These are phyloP conservation scores for Canavalia ensiformis DNA, from an alignment of 306 rosid genomes.

Conservation along the genomic window DNA sequence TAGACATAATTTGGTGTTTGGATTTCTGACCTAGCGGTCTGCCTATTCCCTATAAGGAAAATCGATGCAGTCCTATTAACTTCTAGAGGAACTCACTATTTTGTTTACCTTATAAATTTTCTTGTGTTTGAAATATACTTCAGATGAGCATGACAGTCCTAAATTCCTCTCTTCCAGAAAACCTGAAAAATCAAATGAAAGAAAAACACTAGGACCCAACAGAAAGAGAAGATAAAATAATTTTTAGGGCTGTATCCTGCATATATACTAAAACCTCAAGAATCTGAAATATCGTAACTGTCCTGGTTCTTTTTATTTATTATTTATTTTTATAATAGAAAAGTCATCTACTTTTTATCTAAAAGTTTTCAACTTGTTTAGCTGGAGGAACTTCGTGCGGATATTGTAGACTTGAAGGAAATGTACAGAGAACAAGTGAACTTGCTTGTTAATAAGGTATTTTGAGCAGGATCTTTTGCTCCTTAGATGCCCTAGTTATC, in stretches of 20 bases:
- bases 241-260: not conserved
- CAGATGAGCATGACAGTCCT: slow-evolving; percentile 12
- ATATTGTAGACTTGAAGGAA: slow-evolving; percentile 97
- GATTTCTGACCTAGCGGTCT: slow-evolving; percentile 22
- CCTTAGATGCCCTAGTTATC: slow-evolving; percentile 15
- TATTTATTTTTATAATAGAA: slow-evolving; percentile 11
- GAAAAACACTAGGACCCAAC: slow-evolving; percentile 33
- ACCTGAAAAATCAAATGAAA: slow-evolving; percentile 43
- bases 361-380: slow-evolving; percentile 56
- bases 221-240: slow-evolving; percentile 28
- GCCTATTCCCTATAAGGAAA: slow-evolving; percentile 15
- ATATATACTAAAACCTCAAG: slow-evolving; percentile 16
- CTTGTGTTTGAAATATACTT: slow-evolving; percentile 27
- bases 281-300: slow-evolving; percentile 15
- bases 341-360: slow-evolving; percentile 40
- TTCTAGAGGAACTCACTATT: slow-evolving; percentile 11
- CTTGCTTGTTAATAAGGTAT: slow-evolving; percentile 95
- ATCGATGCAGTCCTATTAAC: slow-evolving; percentile 11
- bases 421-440: slow-evolving; percentile 99
- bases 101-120: slow-evolving; percentile 27
- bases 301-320: slow-evolving; percentile 14
- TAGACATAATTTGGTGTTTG: slow-evolving; percentile 24
- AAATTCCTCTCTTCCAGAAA: slow-evolving; percentile 31
- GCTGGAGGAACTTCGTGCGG: slow-evolving; percentile 99
- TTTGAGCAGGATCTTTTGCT: slow-evolving; percentile 21